phyloP scores from a whole-genome alignment of 176 grass and related monocot species.

The Dactylis glomerata region DNA sequence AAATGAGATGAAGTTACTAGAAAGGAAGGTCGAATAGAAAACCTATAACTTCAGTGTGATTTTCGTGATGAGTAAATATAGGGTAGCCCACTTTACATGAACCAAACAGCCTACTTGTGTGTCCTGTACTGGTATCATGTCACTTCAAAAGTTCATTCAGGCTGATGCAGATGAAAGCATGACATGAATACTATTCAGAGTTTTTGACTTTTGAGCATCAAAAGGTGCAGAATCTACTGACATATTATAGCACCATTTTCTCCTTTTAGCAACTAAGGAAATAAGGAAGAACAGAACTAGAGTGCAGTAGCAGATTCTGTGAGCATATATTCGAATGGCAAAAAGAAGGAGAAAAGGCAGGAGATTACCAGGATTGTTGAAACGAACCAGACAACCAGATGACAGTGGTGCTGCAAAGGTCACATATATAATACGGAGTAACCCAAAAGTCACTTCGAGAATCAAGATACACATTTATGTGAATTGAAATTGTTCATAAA shows the following conservation, averaged over 20 bases:
- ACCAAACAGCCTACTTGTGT: background rate
- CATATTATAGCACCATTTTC: background rate
- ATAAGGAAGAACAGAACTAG: background rate
- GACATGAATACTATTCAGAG: background rate
- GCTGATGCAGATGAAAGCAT: background rate
- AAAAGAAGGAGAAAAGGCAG: background rate
- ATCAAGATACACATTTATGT: background rate
- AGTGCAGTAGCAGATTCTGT: background rate
- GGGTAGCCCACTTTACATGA: background rate
- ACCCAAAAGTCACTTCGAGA: background rate
- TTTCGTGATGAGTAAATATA: background rate
- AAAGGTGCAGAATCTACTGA: conserved; percentile 35
- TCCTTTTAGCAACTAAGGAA: background rate
- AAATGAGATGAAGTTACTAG: background rate
- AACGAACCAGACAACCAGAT: background rate
- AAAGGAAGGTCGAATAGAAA: background rate
- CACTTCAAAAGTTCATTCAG: background rate
- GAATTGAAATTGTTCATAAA: conserved; percentile 8
- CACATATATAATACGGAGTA: background rate
- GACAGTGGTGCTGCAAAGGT: background rate
- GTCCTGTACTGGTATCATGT: background rate
- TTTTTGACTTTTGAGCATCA: background rate
- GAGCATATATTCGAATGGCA: background rate
- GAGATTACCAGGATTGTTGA: background rate
- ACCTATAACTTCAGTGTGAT: background rate